These are phyloP conservation scores for Herpotrichia juniperi DNA, from an alignment of 2,329 filamentous ascomycete genomes.

Conservation along the genomic window DNA sequence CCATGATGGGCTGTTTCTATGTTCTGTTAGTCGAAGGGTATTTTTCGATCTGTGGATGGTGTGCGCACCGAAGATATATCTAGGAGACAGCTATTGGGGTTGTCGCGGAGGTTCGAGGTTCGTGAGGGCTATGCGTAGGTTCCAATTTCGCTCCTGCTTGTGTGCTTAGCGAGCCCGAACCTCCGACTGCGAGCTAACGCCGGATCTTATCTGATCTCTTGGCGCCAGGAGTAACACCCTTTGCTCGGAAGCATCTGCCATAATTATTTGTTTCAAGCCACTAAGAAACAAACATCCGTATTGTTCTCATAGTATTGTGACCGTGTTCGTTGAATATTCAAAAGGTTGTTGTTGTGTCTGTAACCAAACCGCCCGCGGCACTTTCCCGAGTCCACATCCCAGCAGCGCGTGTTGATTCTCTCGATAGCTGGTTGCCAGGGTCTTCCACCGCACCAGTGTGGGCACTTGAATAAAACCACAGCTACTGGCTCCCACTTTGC, in stretches of 20 bases:
- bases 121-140: conserved; percentile 19
- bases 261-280: no score
- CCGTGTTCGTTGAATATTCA: background rate
- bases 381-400: conserved; percentile 15
- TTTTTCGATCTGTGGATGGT: conserved; percentile 5
- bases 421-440: conserved; percentile 26
- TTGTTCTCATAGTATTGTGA: no score
- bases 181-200: conserved; percentile 14
- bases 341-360: conserved; percentile 6
- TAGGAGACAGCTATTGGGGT: conserved; percentile 44
- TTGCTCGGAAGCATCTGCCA: no score
- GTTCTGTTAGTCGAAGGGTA: conserved; percentile 21
- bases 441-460: conserved; percentile 21
- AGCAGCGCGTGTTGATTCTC: conserved; percentile 21
- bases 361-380: conserved; percentile 14
- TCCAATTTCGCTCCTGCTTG: conserved; percentile 33
- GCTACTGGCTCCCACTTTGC: conserved; percentile 23
- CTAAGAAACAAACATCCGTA: no score
- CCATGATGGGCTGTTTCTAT: conserved; percentile 66
- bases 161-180: conserved; percentile 25
- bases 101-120: conserved; percentile 39
- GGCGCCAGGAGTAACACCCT: no score
- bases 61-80: conserved; percentile 45
- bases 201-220: conserved; percentile 41
- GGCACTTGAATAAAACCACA: conserved; percentile 21